These are phyloP conservation scores for Candida palmyrensis DNA, from an alignment of 805 yeast genomes.

Conservation along the genomic window DNA sequence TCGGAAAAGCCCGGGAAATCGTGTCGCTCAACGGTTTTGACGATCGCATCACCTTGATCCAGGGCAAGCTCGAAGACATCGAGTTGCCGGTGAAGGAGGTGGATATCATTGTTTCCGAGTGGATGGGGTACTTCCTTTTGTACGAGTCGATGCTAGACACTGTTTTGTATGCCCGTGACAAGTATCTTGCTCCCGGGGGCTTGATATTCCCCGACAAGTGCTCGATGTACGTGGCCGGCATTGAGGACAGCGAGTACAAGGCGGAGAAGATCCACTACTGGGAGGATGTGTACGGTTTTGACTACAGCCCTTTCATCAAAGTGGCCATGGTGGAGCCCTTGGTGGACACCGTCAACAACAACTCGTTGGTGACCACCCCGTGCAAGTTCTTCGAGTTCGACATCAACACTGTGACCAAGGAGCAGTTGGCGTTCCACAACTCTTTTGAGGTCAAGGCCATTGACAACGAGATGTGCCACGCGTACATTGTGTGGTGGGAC, in stretches of 20 bases:
- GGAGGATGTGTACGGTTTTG: conserved; percentile 97
- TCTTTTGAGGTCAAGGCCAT: conserved; percentile 69
- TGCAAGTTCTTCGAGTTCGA: conserved; percentile 75
- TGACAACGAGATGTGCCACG: conserved; percentile 80
- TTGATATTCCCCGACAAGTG: conserved; percentile 94
- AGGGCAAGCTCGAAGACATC: conserved; percentile 94
- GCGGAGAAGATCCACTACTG: conserved; percentile 88
- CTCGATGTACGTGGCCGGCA: conserved; percentile 80
- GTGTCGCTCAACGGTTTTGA: conserved; percentile 76
- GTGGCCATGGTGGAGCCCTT: conserved; percentile 90
- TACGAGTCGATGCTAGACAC: conserved; percentile 98
- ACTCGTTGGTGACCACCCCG: conserved; percentile 67
- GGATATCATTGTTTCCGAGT: conserved; percentile 92
- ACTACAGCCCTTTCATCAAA: conserved; percentile 84
- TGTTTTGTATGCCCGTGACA: conserved; percentile 90
- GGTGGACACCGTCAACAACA: conserved; percentile 88
- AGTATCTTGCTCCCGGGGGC: conserved; percentile 77
- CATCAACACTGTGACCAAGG: conserved; percentile 80
- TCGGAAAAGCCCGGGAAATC: conserved; percentile 91
- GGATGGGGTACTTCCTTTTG: conserved; percentile 98
- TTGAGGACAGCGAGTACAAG: conserved; percentile 90
- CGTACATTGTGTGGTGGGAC: conserved; percentile 92
- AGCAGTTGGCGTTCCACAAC: conserved; percentile 71
- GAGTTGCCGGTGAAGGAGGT: conserved; percentile 79
- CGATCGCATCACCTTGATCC: conserved; percentile 80